Percentiles rank a stretch among this genome's conserved stretches.
These are phyloP conservation scores for Artemisia tridentata DNA, from an alignment of 129 eudicot genomes.

Conservation along the genomic window DNA sequence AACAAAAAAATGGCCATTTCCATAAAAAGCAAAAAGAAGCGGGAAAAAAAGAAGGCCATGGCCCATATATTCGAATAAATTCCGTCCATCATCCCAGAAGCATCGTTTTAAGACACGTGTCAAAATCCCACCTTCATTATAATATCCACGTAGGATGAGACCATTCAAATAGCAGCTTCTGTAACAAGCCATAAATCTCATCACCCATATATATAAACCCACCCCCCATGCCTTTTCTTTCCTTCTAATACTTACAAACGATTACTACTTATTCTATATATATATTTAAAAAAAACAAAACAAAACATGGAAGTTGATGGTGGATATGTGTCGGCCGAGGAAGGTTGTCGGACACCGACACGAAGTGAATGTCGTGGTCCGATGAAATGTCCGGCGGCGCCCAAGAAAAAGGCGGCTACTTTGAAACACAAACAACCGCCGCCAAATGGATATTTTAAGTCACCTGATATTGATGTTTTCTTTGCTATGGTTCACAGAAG, in stretches of 20 bases:
- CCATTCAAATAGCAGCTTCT: constrained; percentile 42
- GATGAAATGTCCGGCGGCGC: constrained; percentile 60
- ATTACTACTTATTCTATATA: not conserved
- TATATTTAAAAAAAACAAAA: not conserved
- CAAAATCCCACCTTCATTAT: constrained; percentile 12
- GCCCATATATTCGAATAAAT: constrained; percentile 43
- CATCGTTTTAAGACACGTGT: constrained; percentile 39
- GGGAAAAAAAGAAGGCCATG: constrained; percentile 34
- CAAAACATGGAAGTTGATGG: constrained; percentile 35
- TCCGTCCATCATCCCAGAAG: constrained; percentile 22
- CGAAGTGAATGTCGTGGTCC: constrained; percentile 31
- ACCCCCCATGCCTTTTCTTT: constrained; percentile 3
- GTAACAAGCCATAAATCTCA: constrained; percentile 33
- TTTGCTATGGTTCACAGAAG: constrained; percentile 42
- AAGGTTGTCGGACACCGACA: constrained; percentile 58
- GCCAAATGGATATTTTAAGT: constrained; percentile 52
- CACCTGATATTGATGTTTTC: constrained; percentile 55
- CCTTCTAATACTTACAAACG: not conserved
- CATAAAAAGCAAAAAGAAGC: constrained; percentile 30
- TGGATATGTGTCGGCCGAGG: constrained; percentile 37
- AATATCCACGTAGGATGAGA: constrained; percentile 39
- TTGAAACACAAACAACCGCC: constrained; percentile 39
- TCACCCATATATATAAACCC: constrained; percentile 19
- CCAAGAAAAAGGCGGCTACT: constrained; percentile 47
- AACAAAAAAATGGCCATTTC: constrained; percentile 12